These are phyloP conservation scores for Tausonia pullulans DNA, from an alignment of 1,284 basidiomycete species.

Conservation along the genomic window DNA sequence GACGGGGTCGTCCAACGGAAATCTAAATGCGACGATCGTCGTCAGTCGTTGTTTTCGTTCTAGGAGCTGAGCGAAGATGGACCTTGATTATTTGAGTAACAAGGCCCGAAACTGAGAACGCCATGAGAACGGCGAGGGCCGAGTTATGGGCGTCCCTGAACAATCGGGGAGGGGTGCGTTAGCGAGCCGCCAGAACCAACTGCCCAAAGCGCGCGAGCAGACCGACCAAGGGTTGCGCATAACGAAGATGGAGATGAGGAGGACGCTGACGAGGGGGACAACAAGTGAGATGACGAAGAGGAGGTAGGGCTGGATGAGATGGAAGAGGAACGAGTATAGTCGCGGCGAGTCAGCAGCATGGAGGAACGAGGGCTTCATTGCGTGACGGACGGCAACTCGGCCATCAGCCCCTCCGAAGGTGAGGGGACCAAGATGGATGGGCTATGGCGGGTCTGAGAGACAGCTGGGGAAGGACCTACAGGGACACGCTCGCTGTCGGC, in stretches of 20 bases:
- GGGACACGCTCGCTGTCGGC: slow-evolving; percentile 1
- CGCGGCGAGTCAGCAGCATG: background rate
- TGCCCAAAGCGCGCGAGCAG: background rate
- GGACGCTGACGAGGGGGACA: slow-evolving; percentile 13
- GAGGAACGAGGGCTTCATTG: background rate
- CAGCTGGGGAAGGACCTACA: background rate
- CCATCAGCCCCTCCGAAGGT: background rate
- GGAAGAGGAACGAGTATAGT: background rate
- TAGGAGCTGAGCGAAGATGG: background rate
- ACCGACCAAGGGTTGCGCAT: slow-evolving; percentile 9
- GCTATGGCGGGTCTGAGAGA: background rate
- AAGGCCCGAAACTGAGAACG: slow-evolving; percentile 31
- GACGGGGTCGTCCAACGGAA: slow-evolving; percentile 50
- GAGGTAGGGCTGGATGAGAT: slow-evolving; percentile 4
- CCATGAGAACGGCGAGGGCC: slow-evolving; percentile 8
- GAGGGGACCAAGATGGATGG: background rate
- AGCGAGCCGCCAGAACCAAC: background rate
- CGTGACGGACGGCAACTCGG: background rate
- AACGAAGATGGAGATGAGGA: slow-evolving; percentile 14
- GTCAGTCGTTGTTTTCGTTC: background rate
- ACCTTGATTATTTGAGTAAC: slow-evolving; percentile 59
- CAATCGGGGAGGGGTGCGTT: background rate
- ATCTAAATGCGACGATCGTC: slow-evolving; percentile 37
- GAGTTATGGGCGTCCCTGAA: slow-evolving; percentile 13
- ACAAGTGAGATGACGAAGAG: slow-evolving; percentile 12